Base-by-base conservation (phyloP, 1,284 basidiomycete species). In the Grifola frondosa region DNA sequence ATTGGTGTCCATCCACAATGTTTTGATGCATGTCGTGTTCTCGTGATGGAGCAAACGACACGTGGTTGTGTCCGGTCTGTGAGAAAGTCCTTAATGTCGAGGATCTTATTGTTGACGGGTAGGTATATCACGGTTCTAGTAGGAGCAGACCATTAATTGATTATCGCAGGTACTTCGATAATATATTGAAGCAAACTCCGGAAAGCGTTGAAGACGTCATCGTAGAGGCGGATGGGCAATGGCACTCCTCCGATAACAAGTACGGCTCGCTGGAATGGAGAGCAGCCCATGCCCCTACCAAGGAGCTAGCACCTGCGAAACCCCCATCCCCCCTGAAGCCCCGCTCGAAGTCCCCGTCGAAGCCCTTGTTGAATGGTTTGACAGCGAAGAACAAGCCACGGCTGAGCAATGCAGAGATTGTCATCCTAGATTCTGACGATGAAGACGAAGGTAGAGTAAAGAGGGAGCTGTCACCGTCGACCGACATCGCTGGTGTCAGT, bases 1-100 rank as follows among this genome's bases (percentile, higher is more conserved):
- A 71, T 77, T 49, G 99, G 97, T 62, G 81, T 88, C 17, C 97
- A 99, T 64, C 72, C 91, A 3, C 92, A 97, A 59, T 99, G 97
- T 66, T 99, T 99, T 63, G 97, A 99, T 65, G 94, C 0, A 77
- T 78, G 16, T 92, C 89, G 37, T 99, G 95, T 93, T 89, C 57
- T 88, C 87, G 83, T 97, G 62, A 99, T 97, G 80, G 91, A 96
- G 58, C 88, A 92, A 67, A 96, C 95, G 5, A 97, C 97, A 94
- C 93, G 23, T 99, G 92, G 89, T 66, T 87, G 29, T 99, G 97
- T 64, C 96, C 97, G n/a, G 86, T 94, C 28, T 99, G 97, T 66
- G 91, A 91, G 63, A 85, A 81, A 58, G 71, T 74, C 23, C 66
- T 99, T 42, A 80, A 85, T 50, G 71, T 81, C 10, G 86, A 89